A percentile compares a stretch with the other conserved stretches of the same genome.
Evolutionary conservation across 345 rosid species (phyloP).

Genomic region (Melastoma malabathricum): DNA sequence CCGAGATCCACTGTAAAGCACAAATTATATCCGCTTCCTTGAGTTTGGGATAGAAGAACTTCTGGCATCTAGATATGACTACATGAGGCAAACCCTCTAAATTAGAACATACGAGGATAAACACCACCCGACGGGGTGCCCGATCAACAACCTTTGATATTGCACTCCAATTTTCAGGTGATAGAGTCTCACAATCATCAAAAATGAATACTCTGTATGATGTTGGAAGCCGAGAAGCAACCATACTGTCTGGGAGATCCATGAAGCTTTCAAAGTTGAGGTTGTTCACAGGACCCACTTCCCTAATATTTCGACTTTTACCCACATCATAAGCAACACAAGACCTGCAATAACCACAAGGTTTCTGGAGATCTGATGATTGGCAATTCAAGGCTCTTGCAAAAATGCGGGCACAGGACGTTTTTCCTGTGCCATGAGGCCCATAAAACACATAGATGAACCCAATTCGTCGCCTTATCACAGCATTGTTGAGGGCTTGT

Average conservation of each 20-base stretch:
- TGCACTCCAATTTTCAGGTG: slow-evolving; percentile 71
- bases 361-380: slow-evolving; percentile 55
- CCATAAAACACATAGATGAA: slow-evolving; percentile 85
- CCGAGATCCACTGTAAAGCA: slow-evolving; percentile 69
- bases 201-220: slow-evolving; percentile 63
- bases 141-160: slow-evolving; percentile 71
- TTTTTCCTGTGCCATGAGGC: slow-evolving; percentile 94
- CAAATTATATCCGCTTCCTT: slow-evolving; percentile 75
- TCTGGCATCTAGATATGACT: slow-evolving; percentile 85
- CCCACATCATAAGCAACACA: slow-evolving; percentile 65
- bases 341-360: slow-evolving; percentile 67
- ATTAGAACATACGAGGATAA: slow-evolving; percentile 73
- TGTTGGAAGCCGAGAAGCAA: slow-evolving; percentile 33
- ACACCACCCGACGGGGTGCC: slow-evolving; percentile 67
- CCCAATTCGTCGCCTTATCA: slow-evolving; percentile 56
- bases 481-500: slow-evolving; percentile 87
- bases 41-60: slow-evolving; percentile 86
- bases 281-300: slow-evolving; percentile 73
- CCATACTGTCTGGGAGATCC: slow-evolving; percentile 56
- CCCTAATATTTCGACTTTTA: slow-evolving; percentile 53
- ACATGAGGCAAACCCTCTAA: slow-evolving; percentile 90
- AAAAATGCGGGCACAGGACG: slow-evolving; percentile 82
- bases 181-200: slow-evolving; percentile 69
- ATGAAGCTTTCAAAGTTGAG: slow-evolving; percentile 61
- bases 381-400: slow-evolving; percentile 90